These are phyloP conservation scores for Dipteronia dyeriana DNA, from an alignment of 345 rosid species.

Conservation along the genomic window DNA sequence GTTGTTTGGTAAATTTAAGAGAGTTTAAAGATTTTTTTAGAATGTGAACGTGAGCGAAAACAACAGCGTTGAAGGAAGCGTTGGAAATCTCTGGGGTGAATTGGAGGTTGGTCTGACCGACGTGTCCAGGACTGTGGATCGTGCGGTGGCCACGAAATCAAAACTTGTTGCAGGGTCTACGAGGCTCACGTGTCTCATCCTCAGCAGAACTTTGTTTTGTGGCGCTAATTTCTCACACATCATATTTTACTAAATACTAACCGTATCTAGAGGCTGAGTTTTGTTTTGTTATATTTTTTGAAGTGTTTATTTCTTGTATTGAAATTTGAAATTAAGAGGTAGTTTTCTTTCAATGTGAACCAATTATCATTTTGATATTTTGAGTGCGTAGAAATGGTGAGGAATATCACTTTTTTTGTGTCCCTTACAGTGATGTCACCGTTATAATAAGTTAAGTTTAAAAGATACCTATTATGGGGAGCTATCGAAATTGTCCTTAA, in stretches of 20 bases:
- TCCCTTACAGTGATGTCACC: too few relatives aligned
- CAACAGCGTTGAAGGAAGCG: too few relatives aligned
- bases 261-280: neutral
- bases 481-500: too few relatives aligned
- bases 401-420: too few relatives aligned
- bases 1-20: neutral
- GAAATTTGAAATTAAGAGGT: too few relatives aligned
- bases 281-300: neutral
- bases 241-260: too few relatives aligned
- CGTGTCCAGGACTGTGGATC: neutral
- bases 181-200: slow-evolving; percentile 1
- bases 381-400: too few relatives aligned
- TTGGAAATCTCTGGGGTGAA: neutral
- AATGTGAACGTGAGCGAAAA: too few relatives aligned
- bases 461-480: too few relatives aligned
- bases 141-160: neutral
- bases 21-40: neutral
- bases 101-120: neutral
- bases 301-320: neutral
- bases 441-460: too few relatives aligned
- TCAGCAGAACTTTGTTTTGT: neutral
- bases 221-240: neutral
- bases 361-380: neutral
- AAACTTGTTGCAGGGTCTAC: neutral
- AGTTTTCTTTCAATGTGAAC: neutral